Percentiles rank a stretch among this genome's conserved stretches.
phyloP scores from a whole-genome alignment of 2,329 filamentous ascomycete species.

The Exophiala dermatitidis region DNA sequence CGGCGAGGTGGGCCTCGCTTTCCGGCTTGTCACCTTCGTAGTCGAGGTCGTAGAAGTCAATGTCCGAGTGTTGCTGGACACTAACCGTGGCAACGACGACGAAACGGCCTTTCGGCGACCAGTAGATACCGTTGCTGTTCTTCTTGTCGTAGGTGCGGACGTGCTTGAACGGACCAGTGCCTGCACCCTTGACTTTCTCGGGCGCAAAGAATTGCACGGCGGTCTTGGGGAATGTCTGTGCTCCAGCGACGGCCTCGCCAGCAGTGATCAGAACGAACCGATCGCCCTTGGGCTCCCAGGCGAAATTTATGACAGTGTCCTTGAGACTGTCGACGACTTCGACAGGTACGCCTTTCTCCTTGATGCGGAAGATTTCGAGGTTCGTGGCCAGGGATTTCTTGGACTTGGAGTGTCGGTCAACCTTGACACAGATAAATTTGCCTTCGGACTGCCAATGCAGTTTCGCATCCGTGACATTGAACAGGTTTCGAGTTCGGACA shows the following conservation, averaged over 20 bases:
- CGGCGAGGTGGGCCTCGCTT: conserved; percentile 84
- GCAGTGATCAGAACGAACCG: conserved; percentile 96
- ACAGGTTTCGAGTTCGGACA: conserved; percentile 88
- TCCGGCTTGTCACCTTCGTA: conserved; percentile 96
- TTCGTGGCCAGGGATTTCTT: conserved; percentile 98
- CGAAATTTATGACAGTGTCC: conserved; percentile 98
- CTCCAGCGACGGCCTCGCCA: conserved; percentile 68
- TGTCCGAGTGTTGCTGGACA: conserved; percentile 86
- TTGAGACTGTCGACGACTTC: conserved; percentile 97
- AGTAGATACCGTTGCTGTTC: conserved; percentile 99
- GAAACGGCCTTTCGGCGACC: conserved; percentile 92
- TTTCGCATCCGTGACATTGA: conserved; percentile 96
- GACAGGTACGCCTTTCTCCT: conserved; percentile 95
- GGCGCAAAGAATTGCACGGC: conserved; percentile 93
- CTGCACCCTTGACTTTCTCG: conserved; percentile 78
- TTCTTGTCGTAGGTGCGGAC: conserved; percentile 95
- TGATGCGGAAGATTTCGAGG: conserved; percentile 94
- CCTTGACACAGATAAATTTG: conserved; percentile 94
- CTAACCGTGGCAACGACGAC: conserved; percentile 89
- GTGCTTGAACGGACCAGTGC: conserved; percentile 85
- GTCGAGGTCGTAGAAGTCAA: conserved; percentile 96
- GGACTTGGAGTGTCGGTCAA: conserved; percentile 96
- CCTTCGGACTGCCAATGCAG: conserved; percentile 97
- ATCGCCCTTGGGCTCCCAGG: conserved; percentile 97
- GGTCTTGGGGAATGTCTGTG: conserved; percentile 86